phyloP scores from a whole-genome alignment of 1,284 basidiomycete genomes.

The Malassezia pachydermatis region DNA sequence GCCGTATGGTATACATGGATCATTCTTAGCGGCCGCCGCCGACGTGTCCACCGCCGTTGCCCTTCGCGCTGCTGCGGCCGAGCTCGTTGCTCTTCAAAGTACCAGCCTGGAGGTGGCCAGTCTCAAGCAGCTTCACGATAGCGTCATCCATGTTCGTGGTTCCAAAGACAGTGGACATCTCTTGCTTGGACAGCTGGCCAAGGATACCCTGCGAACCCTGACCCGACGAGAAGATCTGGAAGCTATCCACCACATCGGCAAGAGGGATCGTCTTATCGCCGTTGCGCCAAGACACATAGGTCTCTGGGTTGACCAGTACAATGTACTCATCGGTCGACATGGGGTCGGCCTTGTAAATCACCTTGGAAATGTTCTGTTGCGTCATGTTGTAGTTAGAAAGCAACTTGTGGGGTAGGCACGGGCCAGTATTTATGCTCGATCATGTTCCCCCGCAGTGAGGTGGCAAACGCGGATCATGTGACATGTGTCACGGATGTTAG shows the following conservation, averaged over 20 bases:
- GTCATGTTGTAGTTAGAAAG: slow-evolving; percentile 15
- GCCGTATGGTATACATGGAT: too few relatives aligned
- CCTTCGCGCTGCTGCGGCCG: neutral
- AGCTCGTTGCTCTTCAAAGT: neutral
- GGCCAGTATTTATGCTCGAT: neutral
- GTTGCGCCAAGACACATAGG: slow-evolving; percentile 47
- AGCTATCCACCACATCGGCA: slow-evolving; percentile 48
- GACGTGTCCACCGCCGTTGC: neutral
- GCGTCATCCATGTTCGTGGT: slow-evolving; percentile 45
- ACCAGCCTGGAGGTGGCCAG: slow-evolving; percentile 38
- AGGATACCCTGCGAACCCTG: slow-evolving; percentile 49
- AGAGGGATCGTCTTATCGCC: slow-evolving; percentile 49
- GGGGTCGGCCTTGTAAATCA: slow-evolving; percentile 46
- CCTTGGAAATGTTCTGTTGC: slow-evolving; percentile 25
- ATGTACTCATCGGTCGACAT: slow-evolving; percentile 48
- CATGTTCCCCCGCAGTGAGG: neutral
- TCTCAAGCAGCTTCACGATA: slow-evolving; percentile 39
- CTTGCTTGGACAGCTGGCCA: slow-evolving; percentile 47
- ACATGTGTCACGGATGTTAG: neutral
- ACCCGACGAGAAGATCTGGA: slow-evolving; percentile 49
- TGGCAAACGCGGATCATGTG: slow-evolving; percentile 4
- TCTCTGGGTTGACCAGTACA: slow-evolving; percentile 45
- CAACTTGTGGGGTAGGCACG: neutral
- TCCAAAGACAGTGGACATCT: slow-evolving; percentile 47
- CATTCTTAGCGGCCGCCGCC: neutral